Conservation (phyloP, 306 rosid genomes). For the Acmispon strigosus region DNA sequence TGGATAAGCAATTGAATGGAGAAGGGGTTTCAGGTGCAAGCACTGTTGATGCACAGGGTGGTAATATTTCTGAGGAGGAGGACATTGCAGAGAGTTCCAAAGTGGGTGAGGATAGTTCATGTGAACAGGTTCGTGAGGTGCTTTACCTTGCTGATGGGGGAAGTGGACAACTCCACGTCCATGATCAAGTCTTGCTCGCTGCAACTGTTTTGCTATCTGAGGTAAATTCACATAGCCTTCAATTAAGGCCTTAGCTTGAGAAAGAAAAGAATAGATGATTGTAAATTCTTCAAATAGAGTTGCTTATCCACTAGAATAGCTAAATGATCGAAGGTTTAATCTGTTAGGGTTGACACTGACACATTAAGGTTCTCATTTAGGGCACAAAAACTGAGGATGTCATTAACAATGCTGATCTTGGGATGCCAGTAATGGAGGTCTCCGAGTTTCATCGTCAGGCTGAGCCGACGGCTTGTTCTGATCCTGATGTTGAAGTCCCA, state of each 20-base stretch:
- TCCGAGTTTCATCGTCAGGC: conserved; percentile 27
- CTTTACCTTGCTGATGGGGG: conserved; percentile 31
- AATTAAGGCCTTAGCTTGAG: not conserved
- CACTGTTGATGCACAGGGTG: not conserved
- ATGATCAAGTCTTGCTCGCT: conserved; percentile 22
- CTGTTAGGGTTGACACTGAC: conserved; percentile 11
- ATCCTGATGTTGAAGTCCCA: conserved; percentile 32
- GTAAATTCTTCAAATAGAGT: not conserved
- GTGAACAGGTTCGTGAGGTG: conserved; percentile 17
- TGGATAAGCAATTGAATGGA: conserved; percentile 23
- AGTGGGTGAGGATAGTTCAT: conserved; percentile 21
- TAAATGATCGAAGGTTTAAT: not conserved
- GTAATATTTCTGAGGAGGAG: conserved; percentile 9
- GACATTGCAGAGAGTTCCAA: conserved; percentile 29
- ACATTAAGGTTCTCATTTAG: conserved; percentile 22
- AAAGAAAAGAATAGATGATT: not conserved
- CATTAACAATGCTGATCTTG: conserved; percentile 20
- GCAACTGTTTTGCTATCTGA: conserved; percentile 24
- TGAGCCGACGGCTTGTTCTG: conserved; percentile 16
- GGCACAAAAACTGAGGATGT: conserved; percentile 9
- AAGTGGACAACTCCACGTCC: conserved; percentile 20
- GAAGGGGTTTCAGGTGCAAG: conserved; percentile 21
- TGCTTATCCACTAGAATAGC: conserved; percentile 3
- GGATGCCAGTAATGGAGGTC: conserved; percentile 27
- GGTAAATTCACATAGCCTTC: conserved; percentile 33